Percentiles rank a stretch among this genome's conserved stretches.
phyloP scores from a whole-genome alignment of 805 yeast genomes.

The Pichia cabralensis region DNA sequence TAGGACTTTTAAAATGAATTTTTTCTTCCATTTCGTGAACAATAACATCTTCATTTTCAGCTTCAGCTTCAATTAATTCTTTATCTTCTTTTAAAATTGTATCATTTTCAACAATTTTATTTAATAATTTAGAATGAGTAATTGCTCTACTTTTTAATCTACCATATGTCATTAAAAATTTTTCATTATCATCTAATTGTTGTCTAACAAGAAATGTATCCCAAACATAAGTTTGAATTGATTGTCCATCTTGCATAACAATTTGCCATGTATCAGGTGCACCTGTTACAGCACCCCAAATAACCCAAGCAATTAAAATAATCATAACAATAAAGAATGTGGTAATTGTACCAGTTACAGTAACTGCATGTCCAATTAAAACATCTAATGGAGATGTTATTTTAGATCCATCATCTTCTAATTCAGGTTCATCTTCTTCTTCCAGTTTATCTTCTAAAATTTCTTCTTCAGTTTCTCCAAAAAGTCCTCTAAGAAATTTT shows the following conservation, averaged over 20 bases:
- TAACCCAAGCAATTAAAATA: conserved; percentile 13
- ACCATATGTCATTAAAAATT: conserved; percentile 19
- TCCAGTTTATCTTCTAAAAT: background rate
- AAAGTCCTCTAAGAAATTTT: no score
- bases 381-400: conserved; percentile 9
- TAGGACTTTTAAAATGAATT: no score
- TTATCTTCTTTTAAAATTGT: no score
- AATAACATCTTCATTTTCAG: no score
- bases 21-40: no score
- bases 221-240: conserved; percentile 31
- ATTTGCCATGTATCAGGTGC: conserved; percentile 31
- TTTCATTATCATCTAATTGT: conserved; percentile 23
- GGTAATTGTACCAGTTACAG: conserved; percentile 13
- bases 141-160: conserved; percentile 23
- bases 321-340: conserved; percentile 22
- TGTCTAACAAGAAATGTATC: conserved; percentile 33
- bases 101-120: background rate
- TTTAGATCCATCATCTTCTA: no score
- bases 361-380: conserved; percentile 7
- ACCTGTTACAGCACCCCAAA: conserved; percentile 19
- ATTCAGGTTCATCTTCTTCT: conserved; percentile 1
- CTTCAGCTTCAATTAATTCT: no score
- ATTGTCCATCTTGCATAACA: conserved; percentile 33
- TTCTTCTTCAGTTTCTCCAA: no score
- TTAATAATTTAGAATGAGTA: conserved; percentile 15